A percentile compares a stretch with the other conserved stretches of the same genome.
phyloP scores from a whole-genome alignment of 164 flowering plant species.

The Echeveria elegans region DNA sequence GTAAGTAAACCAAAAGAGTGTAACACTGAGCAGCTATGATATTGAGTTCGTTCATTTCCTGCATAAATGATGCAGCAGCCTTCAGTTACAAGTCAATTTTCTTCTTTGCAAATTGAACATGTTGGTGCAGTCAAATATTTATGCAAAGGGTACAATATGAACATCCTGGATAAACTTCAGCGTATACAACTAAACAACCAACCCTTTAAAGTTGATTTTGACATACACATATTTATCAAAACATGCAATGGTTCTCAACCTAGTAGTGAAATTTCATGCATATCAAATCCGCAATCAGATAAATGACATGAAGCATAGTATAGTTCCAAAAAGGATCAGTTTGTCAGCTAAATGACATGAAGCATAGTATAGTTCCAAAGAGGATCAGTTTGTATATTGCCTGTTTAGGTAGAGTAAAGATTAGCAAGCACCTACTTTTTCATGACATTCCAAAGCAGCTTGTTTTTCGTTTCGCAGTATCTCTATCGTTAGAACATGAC shows the following conservation, averaged over 20 bases:
- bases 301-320: neutral
- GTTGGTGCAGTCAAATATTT: neutral
- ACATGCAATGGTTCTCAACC: neutral
- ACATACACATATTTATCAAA: neutral
- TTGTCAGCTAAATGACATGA: neutral
- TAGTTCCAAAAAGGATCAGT: neutral
- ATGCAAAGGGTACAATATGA: neutral
- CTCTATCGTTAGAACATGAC: slow-evolving; percentile 59
- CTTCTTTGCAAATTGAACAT: neutral
- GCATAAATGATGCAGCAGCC: slow-evolving; percentile 4
- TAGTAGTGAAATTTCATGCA: neutral
- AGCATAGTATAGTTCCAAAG: neutral
- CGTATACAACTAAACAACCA: neutral
- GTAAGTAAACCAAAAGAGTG: too few species aligned
- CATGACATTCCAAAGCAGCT: slow-evolving; percentile 49
- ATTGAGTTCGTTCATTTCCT: slow-evolving; percentile 70
- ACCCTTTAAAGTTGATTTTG: neutral
- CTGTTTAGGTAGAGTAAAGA: neutral
- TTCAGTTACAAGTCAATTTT: too few species aligned
- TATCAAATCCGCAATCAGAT: neutral
- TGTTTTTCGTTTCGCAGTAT: slow-evolving; percentile 52
- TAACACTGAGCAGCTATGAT: slow-evolving; percentile 49
- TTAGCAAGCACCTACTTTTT: slow-evolving; percentile 41
- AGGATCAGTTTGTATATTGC: neutral
- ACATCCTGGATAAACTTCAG: neutral